Base-by-base conservation (phyloP, 1,284 basidiomycete species). In the Fomitopsis palustris region DNA sequence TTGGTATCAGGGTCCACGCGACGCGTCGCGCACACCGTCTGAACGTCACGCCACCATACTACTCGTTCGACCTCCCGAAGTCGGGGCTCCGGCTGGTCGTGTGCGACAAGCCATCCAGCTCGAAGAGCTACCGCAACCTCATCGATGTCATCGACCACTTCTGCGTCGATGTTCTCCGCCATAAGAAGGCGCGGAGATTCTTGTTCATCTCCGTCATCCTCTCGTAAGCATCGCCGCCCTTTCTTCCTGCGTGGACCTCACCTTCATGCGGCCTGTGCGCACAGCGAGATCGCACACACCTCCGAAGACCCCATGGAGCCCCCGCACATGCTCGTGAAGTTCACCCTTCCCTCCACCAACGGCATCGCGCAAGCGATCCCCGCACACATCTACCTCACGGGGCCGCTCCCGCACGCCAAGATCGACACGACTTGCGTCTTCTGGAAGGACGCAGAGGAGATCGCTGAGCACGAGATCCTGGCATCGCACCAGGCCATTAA, bases 391-490 rank as follows among this genome's bases (percentile, higher is more conserved):
- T 58, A 58, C 52, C 19, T 43, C n/a, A n/a, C 42, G 19, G 51
- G 42, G 12, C 38, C 51, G 21, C 10, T 58, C 5, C 57, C 57
- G 14, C 31, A 54, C 31, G 57, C 41, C 14, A 54, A 47, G n/a
- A 25, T 54, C 23, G 57, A 58, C 52, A 58, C 52, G 41, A 52
- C 57, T n/a, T 29, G 21, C 31, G 52, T 58, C 39, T 54, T 35
- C 42, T 54, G 57, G 57, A 45, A 35, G 47, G 41, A 54, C 31
- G 37, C 31, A 19, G 39, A 43, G 33, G 57, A 58, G 39, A 41
- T 58, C 14, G 52, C 52, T 21, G 57, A 58, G 41, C 57, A 58
- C 42, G 57, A 58, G 52, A 54, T 58, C 9, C 39, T 23, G 29
- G 57, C 57, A 14, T 33, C 38, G 10, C 41, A 39, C 31, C 33